phyloP scores from a whole-genome alignment of 495 filamentous ascomycete species.

The Penicillium steckii region DNA sequence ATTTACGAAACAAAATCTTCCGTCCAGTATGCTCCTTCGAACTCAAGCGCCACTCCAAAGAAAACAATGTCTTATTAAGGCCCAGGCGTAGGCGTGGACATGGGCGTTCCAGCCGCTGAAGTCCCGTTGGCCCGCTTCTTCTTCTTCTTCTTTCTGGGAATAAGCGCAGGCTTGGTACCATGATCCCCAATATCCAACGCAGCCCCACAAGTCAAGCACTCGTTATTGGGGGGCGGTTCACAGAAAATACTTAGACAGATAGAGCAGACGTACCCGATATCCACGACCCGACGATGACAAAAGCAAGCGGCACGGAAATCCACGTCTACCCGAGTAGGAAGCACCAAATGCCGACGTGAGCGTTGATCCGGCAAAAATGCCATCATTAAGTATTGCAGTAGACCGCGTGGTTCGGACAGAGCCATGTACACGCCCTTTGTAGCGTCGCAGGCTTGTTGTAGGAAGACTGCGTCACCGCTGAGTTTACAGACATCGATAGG shows the following conservation, averaged over 20 bases:
- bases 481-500: constrained; percentile 90
- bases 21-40: no score
- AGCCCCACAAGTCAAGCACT: constrained; percentile 90
- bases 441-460: constrained; percentile 91
- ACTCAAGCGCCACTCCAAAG: not conserved
- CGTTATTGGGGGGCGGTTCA: constrained; percentile 59
- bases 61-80: constrained; percentile 20
- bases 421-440: constrained; percentile 86
- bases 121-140: constrained; percentile 53
- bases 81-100: constrained; percentile 42
- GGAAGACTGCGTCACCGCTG: constrained; percentile 81
- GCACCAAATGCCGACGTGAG: constrained; percentile 61
- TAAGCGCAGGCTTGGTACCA: constrained; percentile 70
- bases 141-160: constrained; percentile 74
- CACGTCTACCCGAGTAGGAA: constrained; percentile 80
- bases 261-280: constrained; percentile 92
- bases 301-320: constrained; percentile 98
- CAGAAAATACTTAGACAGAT: constrained; percentile 90
- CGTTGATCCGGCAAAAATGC: constrained; percentile 80
- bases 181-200: constrained; percentile 74
- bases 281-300: constrained; percentile 87
- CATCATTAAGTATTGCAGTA: constrained; percentile 94
- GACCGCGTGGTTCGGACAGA: constrained; percentile 58
- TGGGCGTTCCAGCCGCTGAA: constrained; percentile 41
- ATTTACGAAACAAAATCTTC: no score